A percentile compares a stretch with the other conserved stretches of the same genome.
Evolutionary conservation across 768 basidiomycete species (phyloP).

Genomic region (Russula foetens): DNA sequence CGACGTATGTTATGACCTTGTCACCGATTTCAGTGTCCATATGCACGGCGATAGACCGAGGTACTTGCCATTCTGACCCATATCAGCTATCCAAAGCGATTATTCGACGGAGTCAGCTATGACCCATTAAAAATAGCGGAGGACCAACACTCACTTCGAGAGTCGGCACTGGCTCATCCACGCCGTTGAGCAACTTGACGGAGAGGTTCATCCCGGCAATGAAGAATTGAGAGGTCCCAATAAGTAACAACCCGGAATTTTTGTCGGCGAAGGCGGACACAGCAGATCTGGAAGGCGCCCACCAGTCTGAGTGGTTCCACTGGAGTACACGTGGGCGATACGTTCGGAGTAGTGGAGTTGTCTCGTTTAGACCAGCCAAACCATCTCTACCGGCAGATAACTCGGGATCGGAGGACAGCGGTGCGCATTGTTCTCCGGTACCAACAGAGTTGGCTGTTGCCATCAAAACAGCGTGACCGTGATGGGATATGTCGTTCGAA

Average conservation of each 20-base stretch:
- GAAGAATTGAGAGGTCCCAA: conserved; percentile 50
- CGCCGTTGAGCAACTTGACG: conserved; percentile 52
- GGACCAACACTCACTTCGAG: conserved; percentile 37
- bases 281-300: not conserved
- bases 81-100: conserved; percentile 34
- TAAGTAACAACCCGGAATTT: conserved; percentile 54
- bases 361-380: not conserved
- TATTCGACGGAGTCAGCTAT: not conserved
- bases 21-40: not conserved
- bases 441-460: too few species aligned
- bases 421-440: conserved; percentile 17
- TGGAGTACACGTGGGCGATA: too few species aligned
- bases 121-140: not conserved
- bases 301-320: not conserved
- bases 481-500: too few species aligned
- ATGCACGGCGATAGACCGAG: not conserved
- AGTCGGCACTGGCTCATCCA: conserved; percentile 51
- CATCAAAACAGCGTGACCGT: too few species aligned
- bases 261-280: conserved; percentile 14
- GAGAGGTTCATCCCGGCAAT: conserved; percentile 52
- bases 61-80: conserved; percentile 47
- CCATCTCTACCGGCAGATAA: not conserved
- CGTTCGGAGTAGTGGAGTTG: not conserved
- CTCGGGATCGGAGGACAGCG: not conserved
- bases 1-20: conserved; percentile 46